phyloP scores from a whole-genome alignment of 805 yeast species.

The Spathaspora passalidarum region DNA sequence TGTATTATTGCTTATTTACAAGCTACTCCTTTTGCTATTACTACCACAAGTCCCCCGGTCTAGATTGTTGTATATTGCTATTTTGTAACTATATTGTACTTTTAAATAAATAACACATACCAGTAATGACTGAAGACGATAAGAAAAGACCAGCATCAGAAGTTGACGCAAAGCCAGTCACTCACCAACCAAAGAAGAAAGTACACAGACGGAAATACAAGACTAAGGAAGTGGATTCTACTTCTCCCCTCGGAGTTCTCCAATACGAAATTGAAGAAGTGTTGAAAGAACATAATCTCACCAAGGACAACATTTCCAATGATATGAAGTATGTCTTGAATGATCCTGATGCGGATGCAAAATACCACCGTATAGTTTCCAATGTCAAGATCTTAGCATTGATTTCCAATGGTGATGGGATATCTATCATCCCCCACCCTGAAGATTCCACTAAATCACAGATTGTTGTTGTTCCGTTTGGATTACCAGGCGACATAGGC shows the following conservation, averaged over 20 bases:
- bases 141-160: constrained; percentile 4
- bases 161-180: neutral
- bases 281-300: constrained; percentile 39
- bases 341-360: constrained; percentile 44
- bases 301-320: constrained; percentile 50
- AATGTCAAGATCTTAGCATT: constrained; percentile 57
- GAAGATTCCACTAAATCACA: constrained; percentile 43
- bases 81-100: neutral
- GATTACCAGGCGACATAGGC: constrained; percentile 81
- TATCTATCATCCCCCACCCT: constrained; percentile 68
- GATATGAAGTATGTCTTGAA: constrained; percentile 67
- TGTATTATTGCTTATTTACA: too few species aligned
- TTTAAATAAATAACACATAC: neutral
- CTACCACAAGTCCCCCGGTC: neutral
- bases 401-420: constrained; percentile 84
- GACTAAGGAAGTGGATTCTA: constrained; percentile 64
- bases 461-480: constrained; percentile 80
- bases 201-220: constrained; percentile 50
- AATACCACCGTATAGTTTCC: constrained; percentile 56
- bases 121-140: constrained; percentile 5
- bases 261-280: constrained; percentile 68
- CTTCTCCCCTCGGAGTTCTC: constrained; percentile 79
- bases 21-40: too few species aligned
- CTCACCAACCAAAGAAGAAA: constrained; percentile 18
- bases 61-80: neutral